These are phyloP conservation scores for Prunella vulgaris DNA, from an alignment of 257 asterid species.

Conservation along the genomic window DNA sequence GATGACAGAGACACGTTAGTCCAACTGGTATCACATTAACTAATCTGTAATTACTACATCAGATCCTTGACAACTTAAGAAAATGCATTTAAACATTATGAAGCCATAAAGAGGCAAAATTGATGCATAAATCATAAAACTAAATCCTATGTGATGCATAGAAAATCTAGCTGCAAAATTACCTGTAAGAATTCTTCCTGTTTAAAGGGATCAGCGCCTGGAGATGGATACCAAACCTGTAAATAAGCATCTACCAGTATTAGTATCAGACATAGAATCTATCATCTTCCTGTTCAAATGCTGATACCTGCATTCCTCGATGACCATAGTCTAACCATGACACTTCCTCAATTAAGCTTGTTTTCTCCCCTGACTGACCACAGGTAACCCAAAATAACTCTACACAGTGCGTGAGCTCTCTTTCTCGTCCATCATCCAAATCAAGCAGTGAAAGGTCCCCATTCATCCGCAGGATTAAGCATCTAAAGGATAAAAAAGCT, in stretches of 20 bases:
- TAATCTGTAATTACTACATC: not conserved
- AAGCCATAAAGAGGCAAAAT: slow-evolving; percentile 1
- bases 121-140: not conserved
- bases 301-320: slow-evolving; percentile 97
- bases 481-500: slow-evolving; percentile 40
- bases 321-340: slow-evolving; percentile 99
- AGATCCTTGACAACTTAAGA: slow-evolving; percentile 6
- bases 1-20: slow-evolving; percentile 23
- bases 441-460: slow-evolving; percentile 99
- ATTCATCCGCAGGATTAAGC: slow-evolving; percentile 82
- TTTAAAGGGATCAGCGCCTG: slow-evolving; percentile 85
- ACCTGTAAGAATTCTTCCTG: slow-evolving; percentile 99
- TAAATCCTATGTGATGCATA: slow-evolving; percentile 5
- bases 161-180: slow-evolving; percentile 5
- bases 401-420: slow-evolving; percentile 90
- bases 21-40: slow-evolving; percentile 65
- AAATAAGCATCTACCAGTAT: slow-evolving; percentile 43
- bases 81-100: slow-evolving; percentile 11
- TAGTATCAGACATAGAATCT: slow-evolving; percentile 31
- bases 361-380: slow-evolving; percentile 88
- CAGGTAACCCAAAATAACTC: slow-evolving; percentile 99
- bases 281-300: slow-evolving; percentile 21
- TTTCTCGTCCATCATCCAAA: slow-evolving; percentile 97
- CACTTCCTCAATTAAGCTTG: slow-evolving; percentile 95
- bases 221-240: slow-evolving; percentile 99